These are phyloP conservation scores for Schoenoplectus tabernaemontani DNA, from an alignment of 202 grass and related monocot genomes.

Conservation along the genomic window DNA sequence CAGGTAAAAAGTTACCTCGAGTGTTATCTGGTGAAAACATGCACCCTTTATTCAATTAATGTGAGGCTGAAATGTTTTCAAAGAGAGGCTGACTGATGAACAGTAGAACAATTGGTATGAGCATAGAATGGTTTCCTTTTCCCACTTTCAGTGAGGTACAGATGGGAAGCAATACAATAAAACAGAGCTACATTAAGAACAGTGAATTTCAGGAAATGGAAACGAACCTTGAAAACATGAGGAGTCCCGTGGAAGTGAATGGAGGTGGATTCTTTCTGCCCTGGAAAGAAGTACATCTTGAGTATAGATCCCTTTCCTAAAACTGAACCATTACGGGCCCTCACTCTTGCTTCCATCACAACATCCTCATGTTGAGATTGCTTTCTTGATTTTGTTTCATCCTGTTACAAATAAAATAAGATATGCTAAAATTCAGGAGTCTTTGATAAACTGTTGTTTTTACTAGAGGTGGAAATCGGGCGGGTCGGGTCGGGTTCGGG, in stretches of 20 bases:
- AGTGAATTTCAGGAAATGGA: not conserved
- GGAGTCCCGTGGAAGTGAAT: slow-evolving; percentile 64
- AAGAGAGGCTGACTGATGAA: not conserved
- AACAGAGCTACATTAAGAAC: too few species aligned
- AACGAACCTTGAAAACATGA: slow-evolving; percentile 83
- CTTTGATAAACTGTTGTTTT: not conserved
- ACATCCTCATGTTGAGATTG: slow-evolving; percentile 61
- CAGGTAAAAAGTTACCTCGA: slow-evolving; percentile 1
- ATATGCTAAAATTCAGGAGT: not conserved
- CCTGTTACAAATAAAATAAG: slow-evolving; percentile 40
- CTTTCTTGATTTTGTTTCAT: slow-evolving; percentile 56
- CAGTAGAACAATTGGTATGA: not conserved
- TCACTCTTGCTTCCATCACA: slow-evolving; percentile 78
- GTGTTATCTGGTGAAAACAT: slow-evolving; percentile 1
- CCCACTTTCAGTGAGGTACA: not conserved
- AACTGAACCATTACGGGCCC: slow-evolving; percentile 85
- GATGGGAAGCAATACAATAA: not conserved
- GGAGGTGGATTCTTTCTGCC: slow-evolving; percentile 66
- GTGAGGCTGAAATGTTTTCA: not conserved
- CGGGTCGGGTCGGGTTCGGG: too few species aligned
- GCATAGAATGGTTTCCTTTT: not conserved
- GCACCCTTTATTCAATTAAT: too few species aligned
- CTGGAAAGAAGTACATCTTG: slow-evolving; percentile 96
- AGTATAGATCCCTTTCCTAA: slow-evolving; percentile 96
- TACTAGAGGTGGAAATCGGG: too few species aligned